Base-by-base conservation (phyloP, 768 basidiomycete species). In the Tylopilus cervinicoccineus region DNA sequence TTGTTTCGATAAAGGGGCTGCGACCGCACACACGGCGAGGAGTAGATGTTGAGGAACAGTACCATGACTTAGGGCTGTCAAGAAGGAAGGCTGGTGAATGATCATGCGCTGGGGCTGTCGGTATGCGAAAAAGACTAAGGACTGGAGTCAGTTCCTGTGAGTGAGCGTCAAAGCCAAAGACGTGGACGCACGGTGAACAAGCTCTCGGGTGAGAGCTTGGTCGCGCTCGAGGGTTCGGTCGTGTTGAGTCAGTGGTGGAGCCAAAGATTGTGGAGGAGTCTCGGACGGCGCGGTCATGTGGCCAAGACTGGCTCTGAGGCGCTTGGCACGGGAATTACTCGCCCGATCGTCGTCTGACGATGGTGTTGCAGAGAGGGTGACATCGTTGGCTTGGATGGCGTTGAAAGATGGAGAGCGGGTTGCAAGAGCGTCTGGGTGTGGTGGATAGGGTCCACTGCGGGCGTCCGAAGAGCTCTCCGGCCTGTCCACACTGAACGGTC, bases 11-110 rank as follows among this genome's bases (percentile, higher is more conserved):
- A 84, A 68, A 9, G 86, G 87, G 17, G 89, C 86, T 6, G 88
- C 88, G 28, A 89, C 73, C 5, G 88, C 87, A 61, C 85, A 88
- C 7, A 92, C 72, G 0, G 87, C 83, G 39, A 84, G 77, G 16
- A 91, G 71, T 23, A 92, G 79, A 60, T 87, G 78, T 27, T 73
- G 67, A 33, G 89, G 88, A 27, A 92, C 76, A 48, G 76, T 74
- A 54, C 82, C 81, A 51, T 80, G 79, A 47, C 78, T 78, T 8
- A 92, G 77, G 27, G 78, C 74, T 2, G 80, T 74, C 20, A 82
- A 73, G 57, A 92, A 92, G 8, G 83, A 81, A 19, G 89, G 84
- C 44, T 86, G 86, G 67, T 92, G 89, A 38, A 92, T 78, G 51
- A 90, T 74, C 56, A 83, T 76, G 31, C 84, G 79, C 52, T 83